phyloP scores from a whole-genome alignment of 768 basidiomycete species.

The Mycena amicta region DNA sequence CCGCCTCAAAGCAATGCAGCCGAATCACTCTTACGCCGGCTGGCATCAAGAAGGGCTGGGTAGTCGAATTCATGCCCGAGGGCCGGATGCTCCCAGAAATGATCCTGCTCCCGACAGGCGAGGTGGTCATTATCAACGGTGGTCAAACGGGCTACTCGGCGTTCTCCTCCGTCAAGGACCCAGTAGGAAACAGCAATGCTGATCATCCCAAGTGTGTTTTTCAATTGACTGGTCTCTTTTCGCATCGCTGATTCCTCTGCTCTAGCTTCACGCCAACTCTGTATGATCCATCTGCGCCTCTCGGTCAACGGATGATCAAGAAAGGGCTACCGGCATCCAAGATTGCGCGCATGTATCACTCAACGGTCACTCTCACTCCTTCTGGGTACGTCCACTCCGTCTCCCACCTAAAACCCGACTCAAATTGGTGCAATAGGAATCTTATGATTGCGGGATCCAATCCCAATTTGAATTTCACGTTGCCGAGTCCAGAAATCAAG shows the following conservation, averaged over 20 bases:
- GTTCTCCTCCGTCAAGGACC: conserved; percentile 26
- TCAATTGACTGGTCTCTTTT: neutral
- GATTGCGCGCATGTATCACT: conserved; percentile 38
- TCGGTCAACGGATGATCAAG: conserved; percentile 42
- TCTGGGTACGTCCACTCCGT: conserved; percentile 27
- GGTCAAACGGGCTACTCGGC: conserved; percentile 36
- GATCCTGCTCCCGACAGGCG: conserved; percentile 35
- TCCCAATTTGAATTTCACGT: conserved; percentile 37
- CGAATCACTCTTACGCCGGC: conserved; percentile 42
- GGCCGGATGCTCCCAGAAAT: conserved; percentile 59
- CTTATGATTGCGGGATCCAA: conserved; percentile 32
- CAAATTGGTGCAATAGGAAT: neutral
- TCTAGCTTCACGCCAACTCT: conserved; percentile 35
- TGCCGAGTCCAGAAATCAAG: conserved; percentile 13
- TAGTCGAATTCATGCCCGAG: conserved; percentile 49
- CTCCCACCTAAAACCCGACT: conserved; percentile 7
- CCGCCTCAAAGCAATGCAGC: conserved; percentile 36
- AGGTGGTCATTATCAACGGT: conserved; percentile 53
- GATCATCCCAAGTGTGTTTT: conserved; percentile 41
- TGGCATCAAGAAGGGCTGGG: conserved; percentile 34
- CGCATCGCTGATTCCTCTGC: neutral
- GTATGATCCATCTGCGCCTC: conserved; percentile 39
- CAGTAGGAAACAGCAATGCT: conserved; percentile 46
- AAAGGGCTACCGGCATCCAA: conserved; percentile 29
- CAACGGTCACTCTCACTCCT: conserved; percentile 35